Evolutionary conservation across 495 filamentous ascomycete species (phyloP), one percentile per base, ranked within the genome.

Genomic region (Penicillium soppii): DNA sequence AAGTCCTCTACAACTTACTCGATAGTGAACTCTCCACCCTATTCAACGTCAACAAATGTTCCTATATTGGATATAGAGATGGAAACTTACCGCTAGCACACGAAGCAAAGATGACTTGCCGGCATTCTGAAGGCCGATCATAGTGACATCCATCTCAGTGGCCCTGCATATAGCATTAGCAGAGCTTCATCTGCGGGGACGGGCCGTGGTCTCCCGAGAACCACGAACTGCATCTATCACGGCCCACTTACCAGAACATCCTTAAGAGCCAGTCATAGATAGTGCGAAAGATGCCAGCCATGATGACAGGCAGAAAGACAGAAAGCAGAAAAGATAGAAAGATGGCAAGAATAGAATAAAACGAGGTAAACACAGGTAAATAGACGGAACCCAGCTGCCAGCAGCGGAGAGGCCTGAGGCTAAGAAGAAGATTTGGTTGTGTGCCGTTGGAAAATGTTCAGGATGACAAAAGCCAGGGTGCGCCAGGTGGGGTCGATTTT

Each of bases 81-180:
- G 50, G 50, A 52, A 57, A 77, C 88, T 77, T 83, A 98, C 94
- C 74, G 94, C 91, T 52, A 98, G 75, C 51, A 98, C 94, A 46
- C 92, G 82, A 67, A 97, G 78, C 66, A 98, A 71, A 27, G 92
- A 97, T 40, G 94, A 97, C 74, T 98, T 98, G 53, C 94, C 94
- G 44, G 94, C 94, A 75, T 98, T 98, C 68, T 98, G 94, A 68
- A 98, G 76, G 20, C 94, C 94, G 76, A 98, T 95, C 90, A 98
- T 96, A 54, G 94, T 98, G 69, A 98, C 90, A 70, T 98, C 92
- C 90, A 98, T 96, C 79, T 98, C 94, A 32, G 90, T 96, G 52
- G 92, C 89, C 94, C 94, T 98, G 48, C 55, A 61, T 40, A 47
- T 39, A 52, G 32, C 45, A 12, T 64, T 48, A 54, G 47, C 49